These are phyloP conservation scores for Kazachstania viticola DNA, from an alignment of 805 yeast species.

Conservation along the genomic window DNA sequence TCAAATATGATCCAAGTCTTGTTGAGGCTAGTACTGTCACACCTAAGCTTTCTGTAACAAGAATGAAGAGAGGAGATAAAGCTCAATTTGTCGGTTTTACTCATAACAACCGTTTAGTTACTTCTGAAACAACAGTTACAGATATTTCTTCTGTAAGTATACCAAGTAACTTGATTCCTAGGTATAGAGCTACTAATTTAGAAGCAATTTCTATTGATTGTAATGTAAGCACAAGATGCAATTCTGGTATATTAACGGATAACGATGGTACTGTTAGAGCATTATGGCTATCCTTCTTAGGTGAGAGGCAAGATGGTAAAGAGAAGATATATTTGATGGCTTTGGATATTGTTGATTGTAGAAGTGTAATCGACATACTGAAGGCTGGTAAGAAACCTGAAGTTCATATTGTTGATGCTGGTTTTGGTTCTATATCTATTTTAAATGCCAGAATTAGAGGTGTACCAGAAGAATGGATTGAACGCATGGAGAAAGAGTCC, in stretches of 20 bases:
- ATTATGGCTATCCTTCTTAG: conserved; percentile 74
- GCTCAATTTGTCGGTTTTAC: conserved; percentile 75
- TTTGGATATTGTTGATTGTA: conserved; percentile 58
- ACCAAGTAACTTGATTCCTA: conserved; percentile 60
- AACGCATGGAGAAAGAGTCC: conserved; percentile 48
- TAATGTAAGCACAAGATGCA: conserved; percentile 58
- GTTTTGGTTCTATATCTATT: conserved; percentile 55
- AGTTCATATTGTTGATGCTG: conserved; percentile 66
- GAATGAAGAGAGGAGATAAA: conserved; percentile 64
- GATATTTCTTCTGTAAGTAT: conserved; percentile 66
- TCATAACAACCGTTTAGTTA: conserved; percentile 52
- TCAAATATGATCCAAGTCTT: conserved; percentile 68
- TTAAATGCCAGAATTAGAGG: conserved; percentile 74
- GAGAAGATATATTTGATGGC: conserved; percentile 67
- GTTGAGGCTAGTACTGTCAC: conserved; percentile 62
- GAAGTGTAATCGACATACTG: conserved; percentile 43
- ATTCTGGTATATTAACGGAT: conserved; percentile 69
- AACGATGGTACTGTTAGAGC: conserved; percentile 72
- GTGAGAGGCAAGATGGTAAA: conserved; percentile 52
- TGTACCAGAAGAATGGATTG: conserved; percentile 79
- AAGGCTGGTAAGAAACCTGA: conserved; percentile 40
- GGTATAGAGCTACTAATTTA: conserved; percentile 75
- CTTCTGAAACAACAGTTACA: conserved; percentile 65
- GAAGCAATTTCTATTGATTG: conserved; percentile 72
- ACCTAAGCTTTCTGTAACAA: conserved; percentile 45